Base-by-base conservation (phyloP, 2,329 filamentous ascomycete species). In the Trichoderma brevicompactum region DNA sequence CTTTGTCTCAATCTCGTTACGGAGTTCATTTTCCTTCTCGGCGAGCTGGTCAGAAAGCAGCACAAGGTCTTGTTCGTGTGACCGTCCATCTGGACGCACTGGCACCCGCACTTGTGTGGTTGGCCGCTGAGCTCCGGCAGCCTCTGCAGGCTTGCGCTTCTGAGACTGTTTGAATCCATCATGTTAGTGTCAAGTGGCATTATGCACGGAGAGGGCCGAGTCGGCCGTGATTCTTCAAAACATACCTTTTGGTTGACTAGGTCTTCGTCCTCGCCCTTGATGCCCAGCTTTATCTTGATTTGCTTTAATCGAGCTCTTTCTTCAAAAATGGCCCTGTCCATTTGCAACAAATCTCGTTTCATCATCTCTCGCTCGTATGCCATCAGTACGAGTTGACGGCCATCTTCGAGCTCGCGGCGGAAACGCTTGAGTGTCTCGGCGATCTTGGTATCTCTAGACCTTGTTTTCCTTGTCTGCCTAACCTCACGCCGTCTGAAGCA, bases 401-500 rank as follows among this genome's bases (percentile, higher is more conserved):
- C 93, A 72, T 95, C 90, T 78, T 98, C 95, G 44, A 98, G 83
- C 80, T 99, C 94, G 72, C 90, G 90, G 64, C 95, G 89, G 73
- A 99, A 81, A 76, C 92, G 92, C 81, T 95, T 95, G 70, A 99
- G 85, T 78, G 97, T 97, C 76, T 99, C 95, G 63, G 91, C 92
- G 72, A 94, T 92, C 78, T 97, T 94, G 41, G 92, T 92, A 81
- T 99, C 95, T 74, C 95, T 89, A 71, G 92, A 92, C 74, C 95
- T 87, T 43, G 95, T 99, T 81, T 98, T 99, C 72, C 95, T 91
- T 56, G 93, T 94, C 76, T 96, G 92, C 65, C 95, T 90, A 53
- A 96, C 92, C 79, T 99, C 95, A 69, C 95, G 91, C 71, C 95
- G 89, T 75, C 95, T 88, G 86, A 99, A 99, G 79, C 95, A 99